phyloP scores from a whole-genome alignment of 768 basidiomycete genomes.

The Amanita muscaria region DNA sequence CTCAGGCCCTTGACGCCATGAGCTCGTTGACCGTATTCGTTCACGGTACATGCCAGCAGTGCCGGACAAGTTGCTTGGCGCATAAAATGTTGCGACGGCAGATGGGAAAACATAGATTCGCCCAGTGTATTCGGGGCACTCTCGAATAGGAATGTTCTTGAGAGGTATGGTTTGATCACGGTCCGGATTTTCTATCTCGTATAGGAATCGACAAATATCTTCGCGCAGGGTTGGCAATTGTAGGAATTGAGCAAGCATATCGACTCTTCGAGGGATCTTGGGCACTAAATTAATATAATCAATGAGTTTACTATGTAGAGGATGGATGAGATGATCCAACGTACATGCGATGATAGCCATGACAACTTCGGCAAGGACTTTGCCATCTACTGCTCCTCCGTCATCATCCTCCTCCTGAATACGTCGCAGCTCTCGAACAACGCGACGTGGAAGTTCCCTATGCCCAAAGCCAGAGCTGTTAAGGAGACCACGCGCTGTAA shows the following conservation, averaged over 20 bases:
- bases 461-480: background rate
- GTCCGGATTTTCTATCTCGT: background rate
- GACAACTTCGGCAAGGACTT: conserved; percentile 2
- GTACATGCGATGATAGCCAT: conserved; percentile 8
- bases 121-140: background rate
- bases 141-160: background rate
- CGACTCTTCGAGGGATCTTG: background rate
- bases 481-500: background rate
- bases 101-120: conserved; percentile 4
- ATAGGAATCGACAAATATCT: background rate
- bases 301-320: background rate
- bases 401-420: background rate
- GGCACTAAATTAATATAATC: background rate
- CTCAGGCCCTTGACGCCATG: background rate
- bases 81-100: conserved; percentile 11
- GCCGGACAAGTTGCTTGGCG: conserved; percentile 14
- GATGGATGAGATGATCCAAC: background rate
- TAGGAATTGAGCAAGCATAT: background rate
- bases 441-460: background rate
- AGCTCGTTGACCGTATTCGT: conserved; percentile 3
- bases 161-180: background rate
- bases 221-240: background rate
- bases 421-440: background rate
- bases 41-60: conserved; percentile 11
- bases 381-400: background rate